These are phyloP conservation scores for Stipa capillata DNA, from an alignment of 176 grass and related monocot species.

Conservation along the genomic window DNA sequence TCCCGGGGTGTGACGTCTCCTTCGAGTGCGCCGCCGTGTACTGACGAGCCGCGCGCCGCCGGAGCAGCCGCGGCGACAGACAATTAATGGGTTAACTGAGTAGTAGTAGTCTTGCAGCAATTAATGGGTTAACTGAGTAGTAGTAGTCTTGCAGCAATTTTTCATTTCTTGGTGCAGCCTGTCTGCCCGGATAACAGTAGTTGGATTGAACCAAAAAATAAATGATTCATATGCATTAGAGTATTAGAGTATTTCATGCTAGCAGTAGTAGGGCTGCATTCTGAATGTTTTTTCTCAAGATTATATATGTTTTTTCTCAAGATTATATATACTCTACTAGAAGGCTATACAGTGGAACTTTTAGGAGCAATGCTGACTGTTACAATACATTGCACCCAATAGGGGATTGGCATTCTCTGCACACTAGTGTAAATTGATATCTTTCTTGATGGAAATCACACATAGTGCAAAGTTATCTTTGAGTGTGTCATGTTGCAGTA, in stretches of 20 bases:
- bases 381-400: background rate
- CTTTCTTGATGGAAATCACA: background rate
- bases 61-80: background rate
- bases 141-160: background rate
- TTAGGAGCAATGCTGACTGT: background rate
- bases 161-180: background rate
- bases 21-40: conserved; percentile 47
- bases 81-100: background rate
- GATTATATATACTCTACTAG: background rate
- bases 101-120: background rate
- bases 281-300: background rate
- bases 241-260: background rate
- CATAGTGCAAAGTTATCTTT: background rate
- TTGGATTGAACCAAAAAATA: too few relatives aligned
- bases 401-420: background rate
- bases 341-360: background rate
- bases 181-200: background rate
- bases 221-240: background rate
- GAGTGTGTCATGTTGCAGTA: background rate
- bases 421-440: background rate
- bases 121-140: background rate
- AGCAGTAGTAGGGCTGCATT: background rate
- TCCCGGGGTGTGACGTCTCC: conserved; percentile 57
- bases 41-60: background rate
- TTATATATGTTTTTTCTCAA: background rate